Conservation (phyloP, 805 yeast genomes). For the Kuraishia ogatae region DNA sequence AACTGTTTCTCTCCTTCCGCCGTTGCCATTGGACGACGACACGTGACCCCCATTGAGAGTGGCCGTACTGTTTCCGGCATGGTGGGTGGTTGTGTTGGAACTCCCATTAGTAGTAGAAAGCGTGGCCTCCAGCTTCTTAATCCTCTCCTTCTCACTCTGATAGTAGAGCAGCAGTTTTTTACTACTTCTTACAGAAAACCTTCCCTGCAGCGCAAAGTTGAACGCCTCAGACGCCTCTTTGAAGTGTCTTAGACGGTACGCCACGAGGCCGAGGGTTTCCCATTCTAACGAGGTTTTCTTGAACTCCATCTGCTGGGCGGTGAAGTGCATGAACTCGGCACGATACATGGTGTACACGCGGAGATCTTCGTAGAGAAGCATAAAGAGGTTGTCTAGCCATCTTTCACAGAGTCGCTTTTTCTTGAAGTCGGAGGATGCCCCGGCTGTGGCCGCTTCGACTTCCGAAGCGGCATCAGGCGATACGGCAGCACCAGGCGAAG, state of each 20-base stretch:
- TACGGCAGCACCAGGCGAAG: background rate
- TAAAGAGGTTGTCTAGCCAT: slow-evolving; percentile 65
- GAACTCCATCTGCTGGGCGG: slow-evolving; percentile 76
- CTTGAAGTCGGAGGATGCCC: slow-evolving; percentile 35
- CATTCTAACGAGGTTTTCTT: slow-evolving; percentile 79
- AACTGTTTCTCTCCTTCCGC: slow-evolving; percentile 8
- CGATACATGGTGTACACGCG: slow-evolving; percentile 88
- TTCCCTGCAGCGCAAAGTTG: slow-evolving; percentile 54
- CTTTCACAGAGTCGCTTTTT: slow-evolving; percentile 63
- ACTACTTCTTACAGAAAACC: slow-evolving; percentile 78
- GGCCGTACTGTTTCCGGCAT: slow-evolving; percentile 3
- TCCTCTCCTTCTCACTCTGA: slow-evolving; percentile 33
- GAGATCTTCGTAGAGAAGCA: slow-evolving; percentile 65
- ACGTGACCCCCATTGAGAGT: background rate
- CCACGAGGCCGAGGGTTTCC: slow-evolving; percentile 85
- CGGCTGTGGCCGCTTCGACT: background rate
- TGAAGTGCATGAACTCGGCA: slow-evolving; percentile 82
- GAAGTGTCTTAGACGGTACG: slow-evolving; percentile 74
- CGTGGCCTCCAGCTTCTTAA: slow-evolving; percentile 19
- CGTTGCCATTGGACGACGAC: background rate
- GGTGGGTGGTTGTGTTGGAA: slow-evolving; percentile 2
- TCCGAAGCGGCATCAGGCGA: background rate
- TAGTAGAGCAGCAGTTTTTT: slow-evolving; percentile 65
- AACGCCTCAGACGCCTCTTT: slow-evolving; percentile 87
- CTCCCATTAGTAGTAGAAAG: slow-evolving; percentile 1